Evolutionary conservation across 108 stramenopile genomes (phyloP).

Genomic region (Asterionellopsis glacialis): DNA sequence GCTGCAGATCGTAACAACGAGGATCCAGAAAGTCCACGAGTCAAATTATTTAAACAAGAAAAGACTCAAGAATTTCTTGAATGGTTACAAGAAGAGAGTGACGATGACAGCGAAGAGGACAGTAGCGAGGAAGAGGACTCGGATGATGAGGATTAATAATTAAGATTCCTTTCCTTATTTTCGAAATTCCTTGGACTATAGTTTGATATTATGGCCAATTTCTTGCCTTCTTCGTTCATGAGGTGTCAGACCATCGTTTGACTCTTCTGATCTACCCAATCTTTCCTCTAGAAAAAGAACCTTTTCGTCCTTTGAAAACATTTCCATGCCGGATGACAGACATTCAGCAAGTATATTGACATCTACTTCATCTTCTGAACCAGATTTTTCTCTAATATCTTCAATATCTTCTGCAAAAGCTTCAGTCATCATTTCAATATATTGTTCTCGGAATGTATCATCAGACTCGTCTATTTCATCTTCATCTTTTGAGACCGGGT

Average conservation of each 20-base stretch:
- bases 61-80: constrained; percentile 85
- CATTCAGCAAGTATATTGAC: constrained; percentile 47
- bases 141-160: constrained; percentile 20
- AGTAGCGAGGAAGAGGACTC: constrained; percentile 15
- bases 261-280: constrained; percentile 3
- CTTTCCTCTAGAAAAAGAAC: neutral
- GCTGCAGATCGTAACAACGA: constrained; percentile 58
- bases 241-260: constrained; percentile 8
- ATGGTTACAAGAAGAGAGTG: constrained; percentile 63
- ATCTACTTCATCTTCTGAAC: constrained; percentile 8
- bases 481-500: neutral
- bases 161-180: neutral
- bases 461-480: constrained; percentile 2
- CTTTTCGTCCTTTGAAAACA: constrained; percentile 10
- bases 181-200: neutral
- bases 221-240: constrained; percentile 17
- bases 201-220: constrained; percentile 13
- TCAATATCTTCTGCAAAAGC: constrained; percentile 44
- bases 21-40: constrained; percentile 34
- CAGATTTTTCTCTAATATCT: constrained; percentile 12
- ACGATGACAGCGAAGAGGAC: constrained; percentile 48
- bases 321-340: constrained; percentile 47
- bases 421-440: constrained; percentile 46
- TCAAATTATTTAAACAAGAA: constrained; percentile 48
- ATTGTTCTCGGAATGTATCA: constrained; percentile 21